Percentiles rank a stretch among this genome's conserved stretches.
Evolutionary conservation across 495 filamentous ascomycete genomes (phyloP).

Genomic region (Annulohypoxylon bovei): DNA sequence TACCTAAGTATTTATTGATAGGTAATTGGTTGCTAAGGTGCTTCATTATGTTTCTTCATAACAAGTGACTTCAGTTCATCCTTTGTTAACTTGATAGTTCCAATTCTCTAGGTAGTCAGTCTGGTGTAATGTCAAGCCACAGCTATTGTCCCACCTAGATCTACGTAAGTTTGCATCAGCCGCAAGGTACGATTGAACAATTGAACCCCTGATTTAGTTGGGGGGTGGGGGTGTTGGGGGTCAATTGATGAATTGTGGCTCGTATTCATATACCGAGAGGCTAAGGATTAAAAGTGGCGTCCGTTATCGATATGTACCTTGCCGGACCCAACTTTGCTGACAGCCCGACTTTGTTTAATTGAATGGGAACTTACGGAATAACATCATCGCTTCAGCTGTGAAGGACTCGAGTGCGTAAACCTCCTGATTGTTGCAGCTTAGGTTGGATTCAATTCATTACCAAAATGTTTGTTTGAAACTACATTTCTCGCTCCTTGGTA

Average conservation of each 20-base stretch:
- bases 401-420: neutral
- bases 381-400: neutral
- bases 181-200: neutral
- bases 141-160: neutral
- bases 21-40: no score
- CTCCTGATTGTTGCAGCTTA: neutral
- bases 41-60: no score
- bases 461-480: neutral
- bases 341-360: slow-evolving; percentile 27
- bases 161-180: neutral
- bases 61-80: no score
- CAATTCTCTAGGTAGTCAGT: no score
- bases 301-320: slow-evolving; percentile 15
- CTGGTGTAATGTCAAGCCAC: no score
- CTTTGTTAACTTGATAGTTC: no score
- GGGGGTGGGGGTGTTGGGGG: neutral
- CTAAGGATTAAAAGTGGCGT: neutral
- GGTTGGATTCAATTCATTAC: neutral
- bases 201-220: neutral
- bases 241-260: slow-evolving; percentile 17
- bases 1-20: no score
- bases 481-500: neutral
- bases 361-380: slow-evolving; percentile 16
- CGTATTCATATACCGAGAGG: neutral
- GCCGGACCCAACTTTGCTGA: slow-evolving; percentile 15